These are phyloP conservation scores for Ogataea ganodermae DNA, from an alignment of 805 yeast genomes.

Conservation along the genomic window DNA sequence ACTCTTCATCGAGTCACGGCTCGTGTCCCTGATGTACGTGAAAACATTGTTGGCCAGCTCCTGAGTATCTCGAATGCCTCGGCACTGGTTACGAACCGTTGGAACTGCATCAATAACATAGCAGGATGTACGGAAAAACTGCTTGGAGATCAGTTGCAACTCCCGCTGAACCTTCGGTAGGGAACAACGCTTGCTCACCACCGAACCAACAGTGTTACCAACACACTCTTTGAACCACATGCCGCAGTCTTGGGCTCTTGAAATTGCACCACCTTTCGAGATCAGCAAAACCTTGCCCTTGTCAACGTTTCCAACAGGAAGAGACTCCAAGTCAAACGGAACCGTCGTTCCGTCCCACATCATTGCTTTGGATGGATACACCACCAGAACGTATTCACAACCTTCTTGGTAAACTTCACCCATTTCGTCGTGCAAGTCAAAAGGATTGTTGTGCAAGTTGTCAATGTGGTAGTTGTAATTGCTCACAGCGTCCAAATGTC, in stretches of 20 bases:
- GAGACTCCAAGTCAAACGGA: constrained; percentile 48
- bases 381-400: constrained; percentile 64
- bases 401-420: constrained; percentile 19
- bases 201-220: constrained; percentile 52
- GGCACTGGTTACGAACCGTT: constrained; percentile 53
- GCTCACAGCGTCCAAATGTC: constrained; percentile 35
- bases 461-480: constrained; percentile 30
- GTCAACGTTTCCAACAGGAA: constrained; percentile 57
- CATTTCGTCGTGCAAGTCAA: constrained; percentile 6
- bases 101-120: constrained; percentile 63
- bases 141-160: constrained; percentile 61
- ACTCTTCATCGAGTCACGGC: constrained; percentile 65
- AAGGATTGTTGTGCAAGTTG: constrained; percentile 10
- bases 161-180: constrained; percentile 73
- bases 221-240: constrained; percentile 58
- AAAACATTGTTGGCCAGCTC: constrained; percentile 76
- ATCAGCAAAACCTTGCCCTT: constrained; percentile 69
- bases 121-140: constrained; percentile 67
- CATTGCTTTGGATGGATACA: constrained; percentile 81
- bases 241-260: constrained; percentile 54
- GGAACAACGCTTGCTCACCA: constrained; percentile 69
- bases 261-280: constrained; percentile 65
- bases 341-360: constrained; percentile 87
- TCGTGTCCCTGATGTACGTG: constrained; percentile 78
- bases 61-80: constrained; percentile 62